These are phyloP conservation scores for Haplosporangium sp. DNA, from an alignment of 371 early-diverging fungal species.

Conservation along the genomic window DNA sequence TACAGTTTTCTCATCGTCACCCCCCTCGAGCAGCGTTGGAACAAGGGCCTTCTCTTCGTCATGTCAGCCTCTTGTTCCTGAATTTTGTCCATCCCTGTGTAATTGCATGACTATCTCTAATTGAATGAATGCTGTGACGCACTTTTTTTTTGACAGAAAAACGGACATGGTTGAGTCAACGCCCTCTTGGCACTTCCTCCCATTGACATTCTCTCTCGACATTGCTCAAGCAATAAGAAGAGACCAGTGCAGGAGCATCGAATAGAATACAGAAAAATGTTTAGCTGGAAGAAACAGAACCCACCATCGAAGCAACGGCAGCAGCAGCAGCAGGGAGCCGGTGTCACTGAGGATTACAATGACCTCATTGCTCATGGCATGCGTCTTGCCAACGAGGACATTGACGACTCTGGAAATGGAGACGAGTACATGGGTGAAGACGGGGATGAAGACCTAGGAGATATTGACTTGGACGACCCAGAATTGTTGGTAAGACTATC, in stretches of 20 bases:
- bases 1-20: too few relatives aligned
- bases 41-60: too few relatives aligned
- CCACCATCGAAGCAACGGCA: slow-evolving; percentile 41
- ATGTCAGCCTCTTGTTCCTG: too few relatives aligned
- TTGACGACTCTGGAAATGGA: slow-evolving; percentile 17
- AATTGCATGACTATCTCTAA: too few relatives aligned
- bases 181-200: too few relatives aligned
- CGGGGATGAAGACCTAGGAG: slow-evolving; percentile 59
- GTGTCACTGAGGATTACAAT: slow-evolving; percentile 27
- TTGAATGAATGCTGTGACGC: too few relatives aligned
- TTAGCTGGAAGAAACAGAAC: slow-evolving; percentile 55
- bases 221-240: neutral
- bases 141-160: too few relatives aligned
- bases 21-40: too few relatives aligned
- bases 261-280: slow-evolving; percentile 15
- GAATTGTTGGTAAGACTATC: slow-evolving; percentile 54
- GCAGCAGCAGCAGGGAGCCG: slow-evolving; percentile 13
- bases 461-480: slow-evolving; percentile 68
- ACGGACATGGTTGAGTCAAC: neutral
- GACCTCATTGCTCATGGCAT: slow-evolving; percentile 46
- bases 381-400: slow-evolving; percentile 45
- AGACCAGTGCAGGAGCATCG: neutral
- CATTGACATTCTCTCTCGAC: too few relatives aligned
- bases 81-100: too few relatives aligned
- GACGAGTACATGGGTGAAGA: slow-evolving; percentile 53